These are phyloP conservation scores for Colletotrichum theobromicola DNA, from an alignment of 2,329 filamentous ascomycete species.

Conservation along the genomic window DNA sequence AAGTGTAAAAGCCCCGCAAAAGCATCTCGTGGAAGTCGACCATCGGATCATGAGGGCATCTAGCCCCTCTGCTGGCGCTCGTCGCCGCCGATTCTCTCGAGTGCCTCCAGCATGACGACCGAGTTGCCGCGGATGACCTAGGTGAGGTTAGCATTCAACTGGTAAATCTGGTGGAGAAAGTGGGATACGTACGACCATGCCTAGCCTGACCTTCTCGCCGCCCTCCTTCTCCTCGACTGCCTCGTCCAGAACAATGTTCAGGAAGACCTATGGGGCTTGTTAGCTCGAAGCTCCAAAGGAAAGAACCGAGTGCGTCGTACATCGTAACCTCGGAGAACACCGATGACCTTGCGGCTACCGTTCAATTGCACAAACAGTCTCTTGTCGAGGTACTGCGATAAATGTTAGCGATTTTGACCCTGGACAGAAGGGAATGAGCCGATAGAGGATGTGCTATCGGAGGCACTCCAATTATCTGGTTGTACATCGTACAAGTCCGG, in stretches of 20 bases:
- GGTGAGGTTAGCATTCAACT: constrained; percentile 27
- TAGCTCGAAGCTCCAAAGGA: constrained; percentile 19
- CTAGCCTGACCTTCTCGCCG: constrained; percentile 87
- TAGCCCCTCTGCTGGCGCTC: constrained; percentile 45
- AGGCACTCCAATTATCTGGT: not conserved
- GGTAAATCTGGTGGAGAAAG: not conserved
- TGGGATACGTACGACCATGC: constrained; percentile 79
- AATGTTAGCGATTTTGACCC: not conserved
- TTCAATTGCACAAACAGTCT: constrained; percentile 97
- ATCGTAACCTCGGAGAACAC: constrained; percentile 93
- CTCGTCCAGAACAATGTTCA: constrained; percentile 98
- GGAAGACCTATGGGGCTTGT: constrained; percentile 76
- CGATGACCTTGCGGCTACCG: constrained; percentile 96
- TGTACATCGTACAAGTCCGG: constrained; percentile 16
- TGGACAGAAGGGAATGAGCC: not conserved
- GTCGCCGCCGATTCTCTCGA: constrained; percentile 71
- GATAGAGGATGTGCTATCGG: not conserved
- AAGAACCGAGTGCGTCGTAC: constrained; percentile 55
- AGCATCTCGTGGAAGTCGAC: constrained; percentile 1
- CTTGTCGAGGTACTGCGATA: constrained; percentile 93
- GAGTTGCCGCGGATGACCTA: constrained; percentile 97
- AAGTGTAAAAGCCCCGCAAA: constrained; percentile 10
- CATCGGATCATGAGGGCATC: not conserved
- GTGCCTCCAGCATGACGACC: constrained; percentile 94
- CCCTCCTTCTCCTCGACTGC: constrained; percentile 93